Percentiles rank a stretch among this genome's conserved stretches.
These are phyloP conservation scores for peach (Prunus persica) DNA, from an alignment of 306 rosid species.

Conservation along the genomic window Prunus_persica_NCBIv2 NC_034010.1:28644501-28645000, in stretches of 20 bases:
- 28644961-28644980: constrained; percentile 64
- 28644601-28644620: constrained; percentile 7
- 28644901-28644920: constrained; percentile 65
- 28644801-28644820: too few relatives aligned
- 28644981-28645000: constrained; percentile 71
- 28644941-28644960: constrained; percentile 56
- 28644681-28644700: constrained; percentile 27
- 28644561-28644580: neutral
- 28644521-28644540: fast-evolving
- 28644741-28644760: neutral
- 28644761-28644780: neutral
- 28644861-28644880: constrained; percentile 73
- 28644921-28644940: constrained; percentile 60
- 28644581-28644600: neutral
- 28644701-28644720: neutral
- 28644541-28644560: neutral
- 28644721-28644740: neutral
- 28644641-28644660: constrained; percentile 45
- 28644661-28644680: constrained; percentile 27
- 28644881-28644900: constrained; percentile 79
- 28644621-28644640: constrained; percentile 47
- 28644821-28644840: constrained; percentile 51
- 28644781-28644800: neutral
- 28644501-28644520: neutral
- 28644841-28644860: constrained; percentile 65